Evolutionary conservation across 805 yeast species (phyloP), one percentile per base, ranked within the genome.

Genomic region (Saturnispora gosingensis): DNA sequence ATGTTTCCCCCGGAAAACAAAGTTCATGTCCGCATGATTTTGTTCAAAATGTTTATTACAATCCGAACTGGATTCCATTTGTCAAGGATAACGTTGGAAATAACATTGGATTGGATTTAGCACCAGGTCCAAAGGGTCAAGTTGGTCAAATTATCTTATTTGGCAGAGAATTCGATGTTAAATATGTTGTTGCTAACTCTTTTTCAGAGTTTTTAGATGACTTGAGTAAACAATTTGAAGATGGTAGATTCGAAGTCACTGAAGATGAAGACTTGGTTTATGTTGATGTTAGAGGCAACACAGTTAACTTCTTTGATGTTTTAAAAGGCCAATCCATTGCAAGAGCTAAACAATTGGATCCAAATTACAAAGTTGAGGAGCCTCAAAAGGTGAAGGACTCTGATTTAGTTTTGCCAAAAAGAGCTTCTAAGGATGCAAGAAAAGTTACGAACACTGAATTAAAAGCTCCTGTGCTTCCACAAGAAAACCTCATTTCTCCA

Each of bases 111-210:
- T 72, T 93, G 15, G 99, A 91, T 69, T 74, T 91, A 54, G 82
- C 87, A 2, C 91, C 93, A 1, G 96, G 88, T 7, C 76, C 82
- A 9, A 69, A 70, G 27, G 96, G 97, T 44, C 75, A 72, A 53
- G 81, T 85, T 78, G 99, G 98, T 38, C 99, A 91, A 70, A 84
- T 93, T 18, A 91, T 91, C 56, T 63, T 90, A 50, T 91, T 87
- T 67, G 99, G 99, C 39, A 82, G 97, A 63, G 98, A 91, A 58
- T 91, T 82, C 63, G 98, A 91, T 70, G 80, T 85, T 38, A 91
- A 91, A 65, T 88, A 78, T 67, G 90, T 86, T 38, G 73, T 93
- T 51, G 95, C 97, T 18, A 79, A 81, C 48, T 85, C 84, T 51
- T 91, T 95, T 83, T 96, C 95, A 16, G 93, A 86, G 61, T 93